Percentiles rank a stretch among this genome's conserved stretches.
Evolutionary conservation across 2,329 filamentous ascomycete species (phyloP).

Genomic region (Colletotrichum eremochloae): DNA sequence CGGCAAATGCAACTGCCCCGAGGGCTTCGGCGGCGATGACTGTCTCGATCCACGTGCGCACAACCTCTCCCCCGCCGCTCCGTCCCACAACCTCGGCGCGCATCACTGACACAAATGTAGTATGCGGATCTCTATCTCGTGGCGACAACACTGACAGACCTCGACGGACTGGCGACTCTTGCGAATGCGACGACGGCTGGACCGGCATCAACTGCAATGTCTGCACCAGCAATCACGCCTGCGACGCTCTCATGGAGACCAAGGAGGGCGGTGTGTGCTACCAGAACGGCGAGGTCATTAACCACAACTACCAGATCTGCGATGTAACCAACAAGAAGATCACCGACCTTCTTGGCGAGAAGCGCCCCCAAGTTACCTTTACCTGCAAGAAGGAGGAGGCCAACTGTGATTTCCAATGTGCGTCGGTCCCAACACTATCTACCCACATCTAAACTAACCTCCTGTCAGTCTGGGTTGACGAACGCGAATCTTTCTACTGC

Average conservation of each 20-base stretch:
- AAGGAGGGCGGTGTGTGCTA: slow-evolving; percentile 90
- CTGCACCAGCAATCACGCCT: slow-evolving; percentile 85
- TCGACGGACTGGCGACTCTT: slow-evolving; percentile 75
- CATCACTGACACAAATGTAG: slow-evolving; percentile 51
- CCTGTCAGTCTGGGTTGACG: slow-evolving; percentile 89
- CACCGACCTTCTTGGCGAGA: slow-evolving; percentile 83
- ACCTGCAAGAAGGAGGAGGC: slow-evolving; percentile 82
- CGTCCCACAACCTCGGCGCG: slow-evolving; percentile 20
- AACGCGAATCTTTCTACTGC: slow-evolving; percentile 96
- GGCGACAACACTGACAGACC: slow-evolving; percentile 85
- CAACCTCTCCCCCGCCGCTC: neutral
- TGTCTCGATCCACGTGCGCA: slow-evolving; percentile 82
- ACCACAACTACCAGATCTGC: slow-evolving; percentile 97
- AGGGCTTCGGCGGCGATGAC: slow-evolving; percentile 94
- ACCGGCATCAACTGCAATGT: slow-evolving; percentile 98
- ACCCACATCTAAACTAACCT: neutral
- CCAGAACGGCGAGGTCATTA: slow-evolving; percentile 88
- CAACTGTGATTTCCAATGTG: slow-evolving; percentile 95
- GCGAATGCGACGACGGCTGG: slow-evolving; percentile 94
- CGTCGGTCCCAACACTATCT: slow-evolving; percentile 48
- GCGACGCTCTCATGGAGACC: slow-evolving; percentile 88
- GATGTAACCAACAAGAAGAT: slow-evolving; percentile 98
- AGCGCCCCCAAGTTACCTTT: slow-evolving; percentile 94
- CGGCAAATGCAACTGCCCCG: slow-evolving; percentile 91
- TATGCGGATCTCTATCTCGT: slow-evolving; percentile 89